Evolutionary conservation across 345 rosid genomes (phyloP), one percentile per base, ranked within the genome.

Genomic region (Pugionium cornutum): DNA sequence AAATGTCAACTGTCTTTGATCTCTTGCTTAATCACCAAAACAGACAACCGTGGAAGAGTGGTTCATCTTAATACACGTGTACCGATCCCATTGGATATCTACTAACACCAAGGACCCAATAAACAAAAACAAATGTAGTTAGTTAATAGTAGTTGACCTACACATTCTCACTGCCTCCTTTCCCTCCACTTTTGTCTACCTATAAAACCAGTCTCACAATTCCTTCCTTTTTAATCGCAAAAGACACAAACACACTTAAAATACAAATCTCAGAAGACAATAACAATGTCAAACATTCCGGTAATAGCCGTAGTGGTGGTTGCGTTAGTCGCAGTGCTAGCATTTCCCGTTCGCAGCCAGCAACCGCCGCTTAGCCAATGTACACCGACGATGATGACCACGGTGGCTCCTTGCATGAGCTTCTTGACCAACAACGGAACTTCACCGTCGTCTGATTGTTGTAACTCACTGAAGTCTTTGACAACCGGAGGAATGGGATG

Each of bases 341-440:
- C 58, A 18, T 27, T 76, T 7, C 88, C 84, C 0, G 86, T 53
- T 59, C 4, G 9, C 28, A 68, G 80, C 46, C 73, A 67, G n/a
- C 77, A 73, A 53, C 97, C 81, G 72, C 70, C 84, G 3, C 78
- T 52, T 10, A 69, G 75, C 42, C 79, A 88, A 0, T 89, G 98
- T 65, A 80, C 78, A 1, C 69, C 86, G 4, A 53, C 94, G 1
- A 64, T 74, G 76, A 77, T 89, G 58, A 28, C 82, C 7, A 73
- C 35, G 9, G 81, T 92, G 68, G 69, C 83, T 10, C 91, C 97
- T 10, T 92, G 97, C 69, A 71, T 92, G 83, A 80, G 66, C 57
- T 77, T 86, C 55, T 58, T 88, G 9, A 82, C 96, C 40, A 88
- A 80, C 63, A 85, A 73, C 9, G 86, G 91, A 2, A 75, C 86